Evolutionary conservation across 371 early-diverging fungal species (phyloP), one percentile per base, ranked within the genome.

Genomic region (Polyrhizophydium stewartii): DNA sequence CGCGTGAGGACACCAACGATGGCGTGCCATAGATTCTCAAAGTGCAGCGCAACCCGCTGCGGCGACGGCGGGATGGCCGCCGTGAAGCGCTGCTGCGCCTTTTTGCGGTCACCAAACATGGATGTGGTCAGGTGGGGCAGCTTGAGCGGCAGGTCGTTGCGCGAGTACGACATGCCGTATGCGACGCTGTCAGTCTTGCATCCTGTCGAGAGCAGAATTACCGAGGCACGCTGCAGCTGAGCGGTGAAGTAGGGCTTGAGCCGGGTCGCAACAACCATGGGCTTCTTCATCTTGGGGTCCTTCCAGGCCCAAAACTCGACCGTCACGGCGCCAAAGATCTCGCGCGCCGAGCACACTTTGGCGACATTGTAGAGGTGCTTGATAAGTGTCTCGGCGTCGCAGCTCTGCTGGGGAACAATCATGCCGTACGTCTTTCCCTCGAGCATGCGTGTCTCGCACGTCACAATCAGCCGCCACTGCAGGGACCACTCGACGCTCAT

Each of bases 391-490:
- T 53, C 53, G 10, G 53, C 5, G 32, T 35, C 53, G 24, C 53
- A 53, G 53, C 53, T 53, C 35, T 53, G 53, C 53, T 53, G 53
- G 19, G 53, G 53, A 6, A 53, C 53, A 53, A 53, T 13, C 6
- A 53, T 53, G 13, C 53, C 53, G 25, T 10, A 35, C 19, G 30
- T 53, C 32, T 32, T 53, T 25, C 53, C 53, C 6, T 45, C 19
- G n/a, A 10, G 24, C 45, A 45, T 45, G 5, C 45, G 45, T 7
- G 53, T 53, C n/a, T 53, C 53, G 35, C 53, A 53, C 5, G 12
- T 53, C 3, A 53, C 53, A 53, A 53, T 53, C 12, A 53, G 53
- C 2, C 53, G 53, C 53, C 53, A 53, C 35, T 53, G 53, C n/a
- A 53, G 53, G 6, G 53, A 53, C 53, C 53, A 53, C n/a, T 53